Conservation (phyloP, 768 basidiomycete species). For the Sporobolomyces pararoseus region DNA sequence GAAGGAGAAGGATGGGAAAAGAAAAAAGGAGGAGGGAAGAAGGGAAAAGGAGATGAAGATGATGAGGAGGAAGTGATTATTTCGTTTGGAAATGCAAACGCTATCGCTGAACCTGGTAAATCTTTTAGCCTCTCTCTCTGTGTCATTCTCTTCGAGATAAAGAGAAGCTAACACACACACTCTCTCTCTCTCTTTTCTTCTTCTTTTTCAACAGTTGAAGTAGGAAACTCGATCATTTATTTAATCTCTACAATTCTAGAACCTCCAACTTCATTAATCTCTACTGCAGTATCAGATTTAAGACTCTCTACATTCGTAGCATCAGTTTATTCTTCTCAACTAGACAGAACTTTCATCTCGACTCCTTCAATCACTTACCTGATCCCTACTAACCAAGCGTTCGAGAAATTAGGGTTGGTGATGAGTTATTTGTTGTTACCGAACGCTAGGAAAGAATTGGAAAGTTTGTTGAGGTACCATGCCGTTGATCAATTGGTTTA, state of each 20-base stretch:
- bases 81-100: constrained; percentile 75
- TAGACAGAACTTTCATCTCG: constrained; percentile 63
- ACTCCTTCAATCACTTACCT: constrained; percentile 73
- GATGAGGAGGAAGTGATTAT: constrained; percentile 55
- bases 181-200: not conserved
- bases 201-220: constrained; percentile 56
- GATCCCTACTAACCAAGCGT: constrained; percentile 84
- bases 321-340: constrained; percentile 75
- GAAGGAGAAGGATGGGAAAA: constrained; percentile 49
- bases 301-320: constrained; percentile 87
- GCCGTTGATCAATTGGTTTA: constrained; percentile 73
- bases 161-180: too few relatives aligned
- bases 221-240: constrained; percentile 79
- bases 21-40: constrained; percentile 21
- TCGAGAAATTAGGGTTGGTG: constrained; percentile 79
- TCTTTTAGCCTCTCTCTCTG: constrained; percentile 25
- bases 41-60: constrained; percentile 25
- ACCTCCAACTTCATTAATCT: constrained; percentile 75
- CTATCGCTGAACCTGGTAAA: constrained; percentile 71
- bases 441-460: constrained; percentile 68
- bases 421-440: constrained; percentile 78
- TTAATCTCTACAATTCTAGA: constrained; percentile 76
- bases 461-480: constrained; percentile 83
- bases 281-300: constrained; percentile 67
- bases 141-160: too few relatives aligned